Conservation (phyloP, 345 rosid genomes). For the Aquilaria malaccensis region DNA sequence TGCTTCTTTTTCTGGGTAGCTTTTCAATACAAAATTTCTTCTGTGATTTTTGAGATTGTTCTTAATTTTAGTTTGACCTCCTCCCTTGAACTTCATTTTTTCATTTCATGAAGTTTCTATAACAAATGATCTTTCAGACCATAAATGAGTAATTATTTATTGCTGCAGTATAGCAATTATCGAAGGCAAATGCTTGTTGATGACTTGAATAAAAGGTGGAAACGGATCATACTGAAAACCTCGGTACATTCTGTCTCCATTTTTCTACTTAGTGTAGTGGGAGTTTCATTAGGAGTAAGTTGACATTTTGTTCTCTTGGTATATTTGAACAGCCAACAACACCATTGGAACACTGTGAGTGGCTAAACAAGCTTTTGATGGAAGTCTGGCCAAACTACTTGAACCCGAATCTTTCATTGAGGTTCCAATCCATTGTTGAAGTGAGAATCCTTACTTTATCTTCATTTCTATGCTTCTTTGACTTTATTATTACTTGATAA, state of each 20-base stretch:
- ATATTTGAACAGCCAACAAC: slow-evolving; percentile 49
- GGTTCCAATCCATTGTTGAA: slow-evolving; percentile 67
- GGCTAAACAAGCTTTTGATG: slow-evolving; percentile 71
- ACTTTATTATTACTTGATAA: too few species aligned
- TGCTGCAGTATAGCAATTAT: slow-evolving; percentile 53
- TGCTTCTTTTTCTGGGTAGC: too few species aligned
- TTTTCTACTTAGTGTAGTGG: slow-evolving; percentile 5
- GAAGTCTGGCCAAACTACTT: slow-evolving; percentile 65
- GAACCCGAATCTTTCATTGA: slow-evolving; percentile 53
- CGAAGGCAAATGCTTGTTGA: slow-evolving; percentile 52
- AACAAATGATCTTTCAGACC: too few species aligned
- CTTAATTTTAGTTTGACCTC: too few species aligned
- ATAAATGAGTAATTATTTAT: background rate
- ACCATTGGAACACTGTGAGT: slow-evolving; percentile 83
- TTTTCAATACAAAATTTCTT: background rate
- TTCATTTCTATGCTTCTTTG: too few species aligned
- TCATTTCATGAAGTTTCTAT: too few species aligned
- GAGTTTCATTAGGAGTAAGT: background rate
- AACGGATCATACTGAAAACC: slow-evolving; percentile 41
- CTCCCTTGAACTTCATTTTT: too few species aligned
- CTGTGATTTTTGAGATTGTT: background rate
- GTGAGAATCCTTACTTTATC: slow-evolving; percentile 22
- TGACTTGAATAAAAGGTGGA: slow-evolving; percentile 77
- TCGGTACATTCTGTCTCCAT: slow-evolving; percentile 27
- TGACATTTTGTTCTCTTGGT: background rate